These are phyloP conservation scores for Yarrowia bubula DNA, from an alignment of 805 yeast genomes.

Conservation along the genomic window DNA sequence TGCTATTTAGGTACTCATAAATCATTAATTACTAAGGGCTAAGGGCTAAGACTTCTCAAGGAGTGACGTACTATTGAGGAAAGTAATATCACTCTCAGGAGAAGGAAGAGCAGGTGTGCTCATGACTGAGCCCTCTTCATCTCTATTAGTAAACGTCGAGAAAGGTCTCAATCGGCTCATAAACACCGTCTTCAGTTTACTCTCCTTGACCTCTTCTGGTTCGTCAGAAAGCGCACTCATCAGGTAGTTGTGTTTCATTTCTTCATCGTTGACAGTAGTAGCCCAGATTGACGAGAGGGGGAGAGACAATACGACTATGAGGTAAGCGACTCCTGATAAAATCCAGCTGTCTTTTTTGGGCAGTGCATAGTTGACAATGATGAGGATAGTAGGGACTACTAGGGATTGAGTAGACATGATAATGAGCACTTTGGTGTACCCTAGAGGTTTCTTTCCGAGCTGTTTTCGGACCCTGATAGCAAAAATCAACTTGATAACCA, in stretches of 20 bases:
- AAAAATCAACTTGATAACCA: slow-evolving; percentile 59
- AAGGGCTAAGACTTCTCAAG: too few relatives aligned
- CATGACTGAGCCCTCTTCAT: neutral
- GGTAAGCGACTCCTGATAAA: slow-evolving; percentile 53
- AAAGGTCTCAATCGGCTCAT: slow-evolving; percentile 11
- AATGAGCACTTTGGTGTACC: slow-evolving; percentile 72
- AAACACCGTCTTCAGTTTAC: neutral
- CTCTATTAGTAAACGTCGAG: neutral
- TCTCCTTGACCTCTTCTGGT: neutral
- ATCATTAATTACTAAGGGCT: too few relatives aligned
- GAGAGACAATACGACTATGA: slow-evolving; percentile 66
- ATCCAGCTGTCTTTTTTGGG: slow-evolving; percentile 40
- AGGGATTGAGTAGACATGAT: slow-evolving; percentile 82
- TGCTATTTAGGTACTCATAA: too few relatives aligned
- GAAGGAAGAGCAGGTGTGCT: neutral
- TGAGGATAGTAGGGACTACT: slow-evolving; percentile 69
- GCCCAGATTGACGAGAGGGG: slow-evolving; percentile 93
- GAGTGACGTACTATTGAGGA: neutral
- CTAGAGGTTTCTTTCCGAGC: slow-evolving; percentile 80
- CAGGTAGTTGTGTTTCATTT: neutral
- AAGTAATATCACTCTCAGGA: slow-evolving; percentile 6
- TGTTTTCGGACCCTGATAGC: slow-evolving; percentile 73
- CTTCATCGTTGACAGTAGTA: neutral
- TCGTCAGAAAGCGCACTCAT: neutral
- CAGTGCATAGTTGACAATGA: slow-evolving; percentile 53